A percentile compares a stretch with the other conserved stretches of the same genome.
phyloP scores from a whole-genome alignment of 306 rosid species.

The Vigna mungo region DNA sequence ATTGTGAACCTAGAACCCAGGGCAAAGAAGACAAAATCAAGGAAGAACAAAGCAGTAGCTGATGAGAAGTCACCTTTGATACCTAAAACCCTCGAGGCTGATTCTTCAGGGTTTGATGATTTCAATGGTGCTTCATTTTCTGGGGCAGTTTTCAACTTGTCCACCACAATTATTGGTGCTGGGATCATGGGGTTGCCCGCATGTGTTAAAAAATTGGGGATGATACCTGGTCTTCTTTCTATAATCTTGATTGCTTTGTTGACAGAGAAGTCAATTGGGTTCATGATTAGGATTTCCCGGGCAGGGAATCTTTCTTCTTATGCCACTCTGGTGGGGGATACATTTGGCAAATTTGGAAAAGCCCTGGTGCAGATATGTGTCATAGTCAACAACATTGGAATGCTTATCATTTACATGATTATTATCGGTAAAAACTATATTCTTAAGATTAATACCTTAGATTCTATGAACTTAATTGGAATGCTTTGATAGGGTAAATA shows the following conservation, averaged over 20 bases:
- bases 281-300: constrained; percentile 70
- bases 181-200: constrained; percentile 97
- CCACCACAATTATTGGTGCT: constrained; percentile 88
- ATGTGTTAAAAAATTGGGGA: constrained; percentile 75
- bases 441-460: not conserved
- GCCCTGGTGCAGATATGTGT: constrained; percentile 65
- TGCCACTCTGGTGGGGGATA: constrained; percentile 76
- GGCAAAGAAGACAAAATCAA: constrained; percentile 53
- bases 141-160: constrained; percentile 87
- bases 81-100: constrained; percentile 54
- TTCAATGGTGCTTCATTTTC: constrained; percentile 86
- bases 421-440: constrained; percentile 67
- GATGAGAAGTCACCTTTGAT: constrained; percentile 76
- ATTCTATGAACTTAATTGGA: not conserved
- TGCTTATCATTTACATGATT: constrained; percentile 82
- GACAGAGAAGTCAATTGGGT: constrained; percentile 75
- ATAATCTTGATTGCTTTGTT: constrained; percentile 71
- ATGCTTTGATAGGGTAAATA: not conserved
- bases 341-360: constrained; percentile 78
- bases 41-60: constrained; percentile 52
- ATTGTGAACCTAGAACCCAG: constrained; percentile 45
- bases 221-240: constrained; percentile 75
- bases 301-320: constrained; percentile 74
- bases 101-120: constrained; percentile 57
- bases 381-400: constrained; percentile 71